Percentiles rank a stretch among this genome's conserved stretches.
These are phyloP conservation scores for Coemansia sp. DNA, from an alignment of 192 early-diverging fungal species.

Conservation along the genomic window DNA sequence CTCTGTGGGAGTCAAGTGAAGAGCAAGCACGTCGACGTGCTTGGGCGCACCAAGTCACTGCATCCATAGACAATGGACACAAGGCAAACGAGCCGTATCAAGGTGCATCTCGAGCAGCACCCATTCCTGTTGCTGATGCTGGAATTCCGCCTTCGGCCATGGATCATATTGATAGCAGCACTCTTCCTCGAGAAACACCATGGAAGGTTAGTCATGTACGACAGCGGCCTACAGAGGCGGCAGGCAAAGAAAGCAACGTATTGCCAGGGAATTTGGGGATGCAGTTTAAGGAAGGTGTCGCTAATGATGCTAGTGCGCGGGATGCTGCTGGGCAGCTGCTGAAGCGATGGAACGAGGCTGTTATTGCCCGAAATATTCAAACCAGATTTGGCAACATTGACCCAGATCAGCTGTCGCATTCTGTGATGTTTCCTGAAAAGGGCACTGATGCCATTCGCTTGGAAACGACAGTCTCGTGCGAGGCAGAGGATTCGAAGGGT, in stretches of 20 bases:
- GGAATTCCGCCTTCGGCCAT: slow-evolving; percentile 21
- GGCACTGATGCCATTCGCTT: slow-evolving; percentile 50
- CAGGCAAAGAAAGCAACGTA: background rate
- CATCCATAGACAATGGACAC: background rate
- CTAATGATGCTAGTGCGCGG: slow-evolving; percentile 41
- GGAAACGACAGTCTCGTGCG: slow-evolving; percentile 51
- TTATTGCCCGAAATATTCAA: slow-evolving; percentile 37
- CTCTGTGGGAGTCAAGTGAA: slow-evolving; percentile 51
- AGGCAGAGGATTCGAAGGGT: slow-evolving; percentile 47
- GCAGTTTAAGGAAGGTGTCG: slow-evolving; percentile 54
- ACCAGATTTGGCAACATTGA: slow-evolving; percentile 17
- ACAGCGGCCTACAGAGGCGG: slow-evolving; percentile 21
- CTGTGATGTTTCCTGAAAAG: slow-evolving; percentile 20
- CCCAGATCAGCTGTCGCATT: slow-evolving; percentile 25
- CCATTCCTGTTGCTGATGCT: slow-evolving; percentile 6
- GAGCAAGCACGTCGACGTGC: slow-evolving; percentile 46
- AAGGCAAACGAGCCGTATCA: background rate
- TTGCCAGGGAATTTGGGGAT: slow-evolving; percentile 20
- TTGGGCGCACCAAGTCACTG: slow-evolving; percentile 40
- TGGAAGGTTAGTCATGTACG: slow-evolving; percentile 55
- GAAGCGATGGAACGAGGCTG: slow-evolving; percentile 48
- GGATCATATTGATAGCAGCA: slow-evolving; percentile 49
- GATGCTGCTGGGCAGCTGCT: slow-evolving; percentile 49
- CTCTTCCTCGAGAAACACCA: slow-evolving; percentile 42
- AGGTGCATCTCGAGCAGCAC: background rate